Evolutionary conservation across 129 eudicot genomes (phyloP).

Genomic region (Lactuca saligna): DNA sequence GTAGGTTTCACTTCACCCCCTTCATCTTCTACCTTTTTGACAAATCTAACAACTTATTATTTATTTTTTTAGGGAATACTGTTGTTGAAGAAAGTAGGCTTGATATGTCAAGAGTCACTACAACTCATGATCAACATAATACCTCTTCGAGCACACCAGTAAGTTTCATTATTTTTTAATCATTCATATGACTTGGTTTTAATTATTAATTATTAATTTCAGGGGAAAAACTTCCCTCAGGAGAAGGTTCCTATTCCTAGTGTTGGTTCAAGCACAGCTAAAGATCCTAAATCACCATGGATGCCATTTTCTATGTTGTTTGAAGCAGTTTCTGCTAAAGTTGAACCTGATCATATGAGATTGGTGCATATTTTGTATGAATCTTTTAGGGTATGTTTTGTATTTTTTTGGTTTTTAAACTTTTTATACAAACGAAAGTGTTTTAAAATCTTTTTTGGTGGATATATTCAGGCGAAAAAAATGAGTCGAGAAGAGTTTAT

Average conservation of each 20-base stretch:
- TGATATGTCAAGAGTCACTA: constrained; percentile 35
- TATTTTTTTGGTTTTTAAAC: not conserved
- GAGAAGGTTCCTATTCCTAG: constrained; percentile 36
- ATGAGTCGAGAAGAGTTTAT: constrained; percentile 56
- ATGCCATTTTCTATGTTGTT: constrained; percentile 57
- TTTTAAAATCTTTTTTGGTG: not conserved
- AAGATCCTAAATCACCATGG: constrained; percentile 62
- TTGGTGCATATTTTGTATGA: constrained; percentile 38
- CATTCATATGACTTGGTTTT: not conserved
- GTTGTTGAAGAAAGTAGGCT: constrained; percentile 29
- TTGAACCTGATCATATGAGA: constrained; percentile 44
- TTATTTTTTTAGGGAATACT: constrained; percentile 20
- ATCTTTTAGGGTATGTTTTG: constrained; percentile 42
- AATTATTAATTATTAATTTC: not conserved
- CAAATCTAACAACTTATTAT: not conserved
- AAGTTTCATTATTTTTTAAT: not conserved
- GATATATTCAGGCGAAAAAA: constrained; percentile 37
- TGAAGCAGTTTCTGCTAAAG: constrained; percentile 46
- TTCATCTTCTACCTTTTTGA: not conserved
- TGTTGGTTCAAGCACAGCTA: constrained; percentile 42
- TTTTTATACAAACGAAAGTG: not conserved
- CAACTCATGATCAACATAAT: constrained; percentile 20
- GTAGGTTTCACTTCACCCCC: constrained; percentile 65
- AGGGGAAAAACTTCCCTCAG: constrained; percentile 33
- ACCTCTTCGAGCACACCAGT: constrained; percentile 30